These are phyloP conservation scores for Silene vulgaris DNA, from an alignment of 179 eudicot species.

Conservation along the genomic window DNA sequence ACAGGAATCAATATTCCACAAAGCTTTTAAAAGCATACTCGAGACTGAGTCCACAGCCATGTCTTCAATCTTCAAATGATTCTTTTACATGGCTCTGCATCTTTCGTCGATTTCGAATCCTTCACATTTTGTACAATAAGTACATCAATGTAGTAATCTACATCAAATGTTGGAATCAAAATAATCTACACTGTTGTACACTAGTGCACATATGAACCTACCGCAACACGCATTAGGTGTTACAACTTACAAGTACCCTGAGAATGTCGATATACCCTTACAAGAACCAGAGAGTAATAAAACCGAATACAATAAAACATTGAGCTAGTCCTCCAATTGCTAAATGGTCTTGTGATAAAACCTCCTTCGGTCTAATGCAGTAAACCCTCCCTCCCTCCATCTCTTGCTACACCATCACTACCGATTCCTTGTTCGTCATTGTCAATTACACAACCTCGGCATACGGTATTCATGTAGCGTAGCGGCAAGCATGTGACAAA, in stretches of 20 bases:
- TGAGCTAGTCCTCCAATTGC: not conserved
- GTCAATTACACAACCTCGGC: too few relatives aligned
- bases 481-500: too few relatives aligned
- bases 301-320: not conserved
- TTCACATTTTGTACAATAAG: not conserved
- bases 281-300: not conserved
- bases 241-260: not conserved
- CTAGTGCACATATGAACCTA: not conserved
- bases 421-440: too few relatives aligned
- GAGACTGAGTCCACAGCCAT: not conserved
- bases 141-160: not conserved
- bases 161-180: not conserved
- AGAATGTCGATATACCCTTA: not conserved
- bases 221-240: not conserved
- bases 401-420: too few relatives aligned
- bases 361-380: not conserved
- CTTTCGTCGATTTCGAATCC: not conserved
- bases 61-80: not conserved
- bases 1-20: not conserved
- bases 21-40: not conserved
- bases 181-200: not conserved
- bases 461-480: too few relatives aligned
- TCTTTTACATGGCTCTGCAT: constrained; percentile 12
- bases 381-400: not conserved
- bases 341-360: too few relatives aligned